These are phyloP conservation scores for Plasmodium blacklocki DNA, from an alignment of 169 alveolate genomes.

Conservation along the genomic window DNA sequence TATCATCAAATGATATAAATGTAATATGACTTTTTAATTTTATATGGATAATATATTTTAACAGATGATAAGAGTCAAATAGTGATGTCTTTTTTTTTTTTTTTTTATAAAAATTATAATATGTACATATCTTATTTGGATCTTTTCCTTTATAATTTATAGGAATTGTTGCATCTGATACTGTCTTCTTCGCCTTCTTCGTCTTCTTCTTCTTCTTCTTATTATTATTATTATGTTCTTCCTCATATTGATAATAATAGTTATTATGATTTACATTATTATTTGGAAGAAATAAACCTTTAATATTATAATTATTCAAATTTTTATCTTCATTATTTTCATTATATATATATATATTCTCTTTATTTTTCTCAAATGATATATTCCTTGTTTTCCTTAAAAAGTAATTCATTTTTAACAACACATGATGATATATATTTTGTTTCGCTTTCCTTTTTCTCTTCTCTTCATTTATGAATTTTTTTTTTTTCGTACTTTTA, in stretches of 20 bases:
- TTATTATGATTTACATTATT: too few relatives aligned
- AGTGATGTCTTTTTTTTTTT: conserved; percentile 9
- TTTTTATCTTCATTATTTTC: too few relatives aligned
- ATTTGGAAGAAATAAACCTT: too few relatives aligned
- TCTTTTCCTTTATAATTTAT: too few relatives aligned
- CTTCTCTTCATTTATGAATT: conserved; percentile 1
- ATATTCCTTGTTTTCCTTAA: background rate
- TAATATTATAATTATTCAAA: too few relatives aligned
- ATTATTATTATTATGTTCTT: too few relatives aligned
- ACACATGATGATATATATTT: background rate
- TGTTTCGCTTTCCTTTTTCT: conserved; percentile 21
- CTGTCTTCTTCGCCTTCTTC: too few relatives aligned
- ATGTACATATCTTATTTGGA: background rate
- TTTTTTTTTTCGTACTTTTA: background rate
- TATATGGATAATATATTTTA: conserved; percentile 23
- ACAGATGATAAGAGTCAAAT: background rate
- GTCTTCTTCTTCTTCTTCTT: too few relatives aligned
- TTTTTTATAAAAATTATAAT: conserved; percentile 9
- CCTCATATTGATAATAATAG: too few relatives aligned
- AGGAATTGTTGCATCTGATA: too few relatives aligned
- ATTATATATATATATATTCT: too few relatives aligned
- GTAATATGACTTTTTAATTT: conserved; percentile 10
- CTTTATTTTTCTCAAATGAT: background rate
- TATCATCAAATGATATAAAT: conserved; percentile 18
- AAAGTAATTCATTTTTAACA: background rate